Percentiles rank a stretch among this genome's conserved stretches.
Evolutionary conservation across 2,329 filamentous ascomycete genomes (phyloP).

Genomic region (Zymoseptoria brevis): DNA sequence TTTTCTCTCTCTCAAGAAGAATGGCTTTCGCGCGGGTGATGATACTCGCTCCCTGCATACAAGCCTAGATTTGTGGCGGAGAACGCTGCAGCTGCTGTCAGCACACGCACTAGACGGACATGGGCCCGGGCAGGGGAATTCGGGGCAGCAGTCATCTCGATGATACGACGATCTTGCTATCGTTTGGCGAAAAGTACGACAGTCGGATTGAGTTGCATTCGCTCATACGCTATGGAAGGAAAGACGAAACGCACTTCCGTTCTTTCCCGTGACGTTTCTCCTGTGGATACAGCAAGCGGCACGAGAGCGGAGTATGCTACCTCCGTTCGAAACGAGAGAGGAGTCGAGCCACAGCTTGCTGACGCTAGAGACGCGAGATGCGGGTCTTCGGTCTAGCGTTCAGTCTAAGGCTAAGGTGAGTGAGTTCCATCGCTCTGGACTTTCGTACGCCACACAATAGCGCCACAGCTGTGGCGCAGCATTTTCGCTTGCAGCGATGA

Average conservation of each 20-base stretch:
- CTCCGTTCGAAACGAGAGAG: slow-evolving; percentile 10
- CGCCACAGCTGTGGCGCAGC: slow-evolving; percentile 3
- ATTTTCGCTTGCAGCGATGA: background rate
- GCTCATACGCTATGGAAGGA: background rate
- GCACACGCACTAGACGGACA: background rate
- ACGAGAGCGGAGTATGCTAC: slow-evolving; percentile 10
- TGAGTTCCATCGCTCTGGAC: too few species aligned
- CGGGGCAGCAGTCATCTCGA: background rate
- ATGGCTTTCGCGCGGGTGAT: too few species aligned
- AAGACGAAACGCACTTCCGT: background rate
- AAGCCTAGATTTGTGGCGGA: background rate
- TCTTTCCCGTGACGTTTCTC: background rate
- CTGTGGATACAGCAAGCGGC: background rate
- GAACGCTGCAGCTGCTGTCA: background rate
- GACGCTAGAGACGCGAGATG: background rate
- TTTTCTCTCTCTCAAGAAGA: too few species aligned
- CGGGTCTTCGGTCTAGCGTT: too few species aligned
- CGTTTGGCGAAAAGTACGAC: background rate
- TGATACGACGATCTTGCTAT: background rate
- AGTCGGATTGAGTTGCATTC: background rate
- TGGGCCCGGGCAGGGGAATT: too few species aligned
- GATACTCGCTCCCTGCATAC: too few species aligned
- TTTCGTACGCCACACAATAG: too few species aligned
- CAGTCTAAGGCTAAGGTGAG: too few species aligned
- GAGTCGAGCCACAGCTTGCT: slow-evolving; percentile 2